Percentiles rank a stretch among this genome's conserved stretches.
phyloP scores from a whole-genome alignment of 129 eudicot genomes.

The Flaveria bidentis region DNA sequence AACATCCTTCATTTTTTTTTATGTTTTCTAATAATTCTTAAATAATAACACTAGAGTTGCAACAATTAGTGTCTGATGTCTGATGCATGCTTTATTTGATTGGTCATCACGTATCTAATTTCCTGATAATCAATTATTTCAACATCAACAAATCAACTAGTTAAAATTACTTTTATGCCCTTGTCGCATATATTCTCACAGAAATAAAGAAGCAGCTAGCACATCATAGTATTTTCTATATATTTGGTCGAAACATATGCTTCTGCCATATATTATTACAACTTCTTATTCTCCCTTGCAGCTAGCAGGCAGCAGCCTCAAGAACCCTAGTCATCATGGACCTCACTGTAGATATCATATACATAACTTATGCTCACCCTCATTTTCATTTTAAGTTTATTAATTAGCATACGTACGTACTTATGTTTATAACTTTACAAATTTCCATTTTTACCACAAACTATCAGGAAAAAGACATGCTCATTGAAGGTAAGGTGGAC shows the following conservation, averaged over 20 bases:
- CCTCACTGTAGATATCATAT: slow-evolving; percentile 9
- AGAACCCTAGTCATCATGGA: slow-evolving; percentile 32
- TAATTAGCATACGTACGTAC: neutral
- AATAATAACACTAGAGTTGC: neutral
- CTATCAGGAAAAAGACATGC: slow-evolving; percentile 47
- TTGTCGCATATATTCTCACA: slow-evolving; percentile 24
- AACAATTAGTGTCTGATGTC: neutral
- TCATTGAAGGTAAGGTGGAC: slow-evolving; percentile 68
- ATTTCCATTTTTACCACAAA: neutral
- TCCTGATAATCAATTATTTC: neutral
- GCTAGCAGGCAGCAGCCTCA: slow-evolving; percentile 5
- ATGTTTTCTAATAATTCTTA: neutral
- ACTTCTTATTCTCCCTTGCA: slow-evolving; percentile 21
- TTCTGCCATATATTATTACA: slow-evolving; percentile 4
- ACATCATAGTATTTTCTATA: slow-evolving; percentile 16
- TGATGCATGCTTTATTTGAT: neutral
- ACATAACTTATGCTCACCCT: neutral
- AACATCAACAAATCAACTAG: neutral
- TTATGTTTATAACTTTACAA: neutral
- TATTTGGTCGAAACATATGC: slow-evolving; percentile 23
- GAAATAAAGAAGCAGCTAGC: neutral
- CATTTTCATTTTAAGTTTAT: neutral
- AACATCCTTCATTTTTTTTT: neutral
- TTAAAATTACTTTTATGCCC: slow-evolving; percentile 30
- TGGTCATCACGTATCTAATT: neutral